Percentiles rank a stretch among this genome's conserved stretches.
Evolutionary conservation across 495 filamentous ascomycete species (phyloP).

Genomic region (Penicillium lagena): DNA sequence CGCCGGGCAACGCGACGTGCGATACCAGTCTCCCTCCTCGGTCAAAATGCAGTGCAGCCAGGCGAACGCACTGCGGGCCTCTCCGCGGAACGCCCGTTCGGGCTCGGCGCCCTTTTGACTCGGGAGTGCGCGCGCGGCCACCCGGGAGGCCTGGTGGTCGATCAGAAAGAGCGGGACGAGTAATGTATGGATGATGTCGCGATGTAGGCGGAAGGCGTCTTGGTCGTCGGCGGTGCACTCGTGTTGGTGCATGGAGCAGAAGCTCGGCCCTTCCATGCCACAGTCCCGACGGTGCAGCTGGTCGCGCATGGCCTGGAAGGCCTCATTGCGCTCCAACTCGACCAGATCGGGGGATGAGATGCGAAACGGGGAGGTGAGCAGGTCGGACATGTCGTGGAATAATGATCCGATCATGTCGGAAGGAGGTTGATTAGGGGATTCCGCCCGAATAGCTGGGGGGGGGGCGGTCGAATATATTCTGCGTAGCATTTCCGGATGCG

Average conservation of each 20-base stretch:
- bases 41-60: slow-evolving; percentile 55
- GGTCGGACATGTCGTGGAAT: neutral
- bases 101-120: slow-evolving; percentile 43
- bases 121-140: slow-evolving; percentile 41
- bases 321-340: slow-evolving; percentile 34
- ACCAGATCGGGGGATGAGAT: slow-evolving; percentile 33
- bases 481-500: slow-evolving; percentile 6
- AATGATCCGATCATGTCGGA: neutral
- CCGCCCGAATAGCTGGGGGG: neutral
- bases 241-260: slow-evolving; percentile 42
- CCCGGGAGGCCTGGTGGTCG: slow-evolving; percentile 43
- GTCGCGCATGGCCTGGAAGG: slow-evolving; percentile 37
- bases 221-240: slow-evolving; percentile 33
- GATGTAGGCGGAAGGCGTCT: slow-evolving; percentile 49
- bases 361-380: slow-evolving; percentile 37
- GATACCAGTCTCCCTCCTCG: slow-evolving; percentile 54
- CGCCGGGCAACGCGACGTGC: slow-evolving; percentile 49
- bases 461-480: neutral
- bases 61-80: slow-evolving; percentile 52
- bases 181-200: slow-evolving; percentile 55
- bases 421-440: neutral
- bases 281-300: slow-evolving; percentile 38
- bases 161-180: slow-evolving; percentile 52
- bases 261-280: slow-evolving; percentile 34
- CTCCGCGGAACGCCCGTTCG: slow-evolving; percentile 52